Conservation (phyloP, 1,284 basidiomycete genomes). For the Polyporus tsugae region DNA sequence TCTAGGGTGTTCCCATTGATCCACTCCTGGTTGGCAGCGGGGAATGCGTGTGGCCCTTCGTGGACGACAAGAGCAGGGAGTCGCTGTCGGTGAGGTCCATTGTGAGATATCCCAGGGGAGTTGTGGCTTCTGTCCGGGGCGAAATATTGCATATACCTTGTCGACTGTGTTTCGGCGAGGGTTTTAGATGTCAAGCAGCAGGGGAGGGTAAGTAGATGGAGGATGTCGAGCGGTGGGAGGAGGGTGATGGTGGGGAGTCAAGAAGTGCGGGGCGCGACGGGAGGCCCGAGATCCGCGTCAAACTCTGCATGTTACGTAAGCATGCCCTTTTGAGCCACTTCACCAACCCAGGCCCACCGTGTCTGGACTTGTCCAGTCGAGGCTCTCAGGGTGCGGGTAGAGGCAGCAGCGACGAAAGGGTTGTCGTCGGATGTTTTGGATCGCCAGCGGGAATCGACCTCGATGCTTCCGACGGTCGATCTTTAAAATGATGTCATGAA, state of each 20-base stretch:
- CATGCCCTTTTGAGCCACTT: background rate
- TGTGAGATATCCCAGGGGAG: background rate
- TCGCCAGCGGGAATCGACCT: background rate
- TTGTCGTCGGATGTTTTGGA: conserved; percentile 1
- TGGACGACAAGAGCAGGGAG: conserved; percentile 7
- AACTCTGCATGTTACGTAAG: background rate
- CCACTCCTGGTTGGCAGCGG: conserved; percentile 1
- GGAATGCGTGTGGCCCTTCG: conserved; percentile 3
- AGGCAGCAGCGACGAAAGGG: background rate
- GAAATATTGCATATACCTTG: conserved; percentile 8
- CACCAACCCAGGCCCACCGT: background rate
- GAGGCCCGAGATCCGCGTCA: background rate
- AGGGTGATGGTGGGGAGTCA: background rate
- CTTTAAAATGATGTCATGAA: conserved; percentile 1
- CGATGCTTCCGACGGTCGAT: background rate
- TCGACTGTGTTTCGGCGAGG: background rate
- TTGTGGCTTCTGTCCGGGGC: background rate
- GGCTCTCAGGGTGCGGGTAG: background rate
- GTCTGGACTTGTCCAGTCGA: background rate
- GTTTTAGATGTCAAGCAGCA: background rate
- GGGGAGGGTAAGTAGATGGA: background rate
- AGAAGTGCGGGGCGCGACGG: background rate
- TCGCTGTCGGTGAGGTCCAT: background rate
- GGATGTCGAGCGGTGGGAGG: background rate
- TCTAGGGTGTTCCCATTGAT: conserved; percentile 8